Percentiles rank a stretch among this genome's conserved stretches.
phyloP scores from a whole-genome alignment of 805 yeast genomes.

The Sugiyamaella chiloensis region DNA sequence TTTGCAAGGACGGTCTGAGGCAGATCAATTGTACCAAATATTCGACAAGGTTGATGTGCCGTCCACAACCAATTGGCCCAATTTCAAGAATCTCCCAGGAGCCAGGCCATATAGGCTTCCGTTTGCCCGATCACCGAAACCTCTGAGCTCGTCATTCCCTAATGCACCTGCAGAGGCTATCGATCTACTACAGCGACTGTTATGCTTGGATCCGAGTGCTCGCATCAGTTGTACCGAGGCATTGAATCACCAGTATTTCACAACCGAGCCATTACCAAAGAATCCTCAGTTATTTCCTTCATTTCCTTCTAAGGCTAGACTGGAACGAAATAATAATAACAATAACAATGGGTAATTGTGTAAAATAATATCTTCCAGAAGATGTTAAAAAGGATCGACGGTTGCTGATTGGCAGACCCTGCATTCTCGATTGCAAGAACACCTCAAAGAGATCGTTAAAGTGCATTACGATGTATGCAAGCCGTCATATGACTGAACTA shows the following conservation, averaged over 20 bases:
- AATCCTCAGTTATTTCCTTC: slow-evolving; percentile 27
- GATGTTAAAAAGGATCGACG: neutral
- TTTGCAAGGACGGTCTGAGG: slow-evolving; percentile 44
- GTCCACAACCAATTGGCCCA: slow-evolving; percentile 46
- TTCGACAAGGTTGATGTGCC: slow-evolving; percentile 48
- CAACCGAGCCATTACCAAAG: slow-evolving; percentile 41
- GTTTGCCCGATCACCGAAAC: slow-evolving; percentile 55
- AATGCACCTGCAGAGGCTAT: slow-evolving; percentile 21
- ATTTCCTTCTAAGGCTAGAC: slow-evolving; percentile 24
- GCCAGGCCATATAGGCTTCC: slow-evolving; percentile 84
- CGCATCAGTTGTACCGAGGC: slow-evolving; percentile 48
- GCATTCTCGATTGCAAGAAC: no score
- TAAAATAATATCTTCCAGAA: no score
- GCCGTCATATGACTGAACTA: no score
- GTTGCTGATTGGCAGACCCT: neutral
- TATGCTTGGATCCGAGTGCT: slow-evolving; percentile 43
- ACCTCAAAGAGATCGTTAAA: no score
- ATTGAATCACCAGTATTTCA: slow-evolving; percentile 42
- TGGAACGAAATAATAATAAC: slow-evolving; percentile 6
- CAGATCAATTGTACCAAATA: slow-evolving; percentile 42
- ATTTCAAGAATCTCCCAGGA: slow-evolving; percentile 71
- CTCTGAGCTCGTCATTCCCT: slow-evolving; percentile 17
- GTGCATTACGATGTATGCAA: no score
- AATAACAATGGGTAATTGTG: no score
- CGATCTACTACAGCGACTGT: slow-evolving; percentile 39